phyloP scores from a whole-genome alignment of 345 rosid species.

The Acer saccharum region DNA sequence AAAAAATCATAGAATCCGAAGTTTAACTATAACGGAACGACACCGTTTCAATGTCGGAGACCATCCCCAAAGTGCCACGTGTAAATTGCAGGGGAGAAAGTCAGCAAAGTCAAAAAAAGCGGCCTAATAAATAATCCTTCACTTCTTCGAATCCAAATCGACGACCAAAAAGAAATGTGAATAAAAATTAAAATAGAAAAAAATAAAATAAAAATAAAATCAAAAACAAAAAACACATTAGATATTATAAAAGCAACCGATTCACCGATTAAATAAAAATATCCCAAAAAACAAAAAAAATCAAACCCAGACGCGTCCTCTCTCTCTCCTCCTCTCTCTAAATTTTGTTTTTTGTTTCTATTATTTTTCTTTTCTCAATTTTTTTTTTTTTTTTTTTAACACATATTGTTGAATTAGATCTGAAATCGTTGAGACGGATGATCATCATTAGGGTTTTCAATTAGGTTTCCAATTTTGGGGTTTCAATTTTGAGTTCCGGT shows the following conservation, averaged over 20 bases:
- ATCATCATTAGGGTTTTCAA: background rate
- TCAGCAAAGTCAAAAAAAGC: background rate
- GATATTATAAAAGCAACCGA: background rate
- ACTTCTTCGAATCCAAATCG: background rate
- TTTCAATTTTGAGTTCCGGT: background rate
- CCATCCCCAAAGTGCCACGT: background rate
- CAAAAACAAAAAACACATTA: too few species aligned
- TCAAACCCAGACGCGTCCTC: background rate
- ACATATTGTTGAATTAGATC: constrained; percentile 1
- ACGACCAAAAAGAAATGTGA: background rate
- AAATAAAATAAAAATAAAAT: too few species aligned
- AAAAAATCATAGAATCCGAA: background rate
- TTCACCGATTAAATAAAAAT: constrained; percentile 14
- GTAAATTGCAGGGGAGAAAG: background rate
- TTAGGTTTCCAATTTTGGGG: constrained; percentile 9
- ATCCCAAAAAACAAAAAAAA: constrained; percentile 9
- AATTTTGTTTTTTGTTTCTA: background rate
- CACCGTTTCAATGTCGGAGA: background rate
- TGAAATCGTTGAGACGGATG: background rate
- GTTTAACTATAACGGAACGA: background rate
- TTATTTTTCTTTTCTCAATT: background rate
- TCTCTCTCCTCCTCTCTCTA: constrained; percentile 4
- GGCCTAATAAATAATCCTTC: background rate
- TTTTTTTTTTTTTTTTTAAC: background rate
- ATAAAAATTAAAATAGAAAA: too few species aligned